Base-by-base conservation (phyloP, 768 basidiomycete species). In the Mycena rebaudengoi region DNA sequence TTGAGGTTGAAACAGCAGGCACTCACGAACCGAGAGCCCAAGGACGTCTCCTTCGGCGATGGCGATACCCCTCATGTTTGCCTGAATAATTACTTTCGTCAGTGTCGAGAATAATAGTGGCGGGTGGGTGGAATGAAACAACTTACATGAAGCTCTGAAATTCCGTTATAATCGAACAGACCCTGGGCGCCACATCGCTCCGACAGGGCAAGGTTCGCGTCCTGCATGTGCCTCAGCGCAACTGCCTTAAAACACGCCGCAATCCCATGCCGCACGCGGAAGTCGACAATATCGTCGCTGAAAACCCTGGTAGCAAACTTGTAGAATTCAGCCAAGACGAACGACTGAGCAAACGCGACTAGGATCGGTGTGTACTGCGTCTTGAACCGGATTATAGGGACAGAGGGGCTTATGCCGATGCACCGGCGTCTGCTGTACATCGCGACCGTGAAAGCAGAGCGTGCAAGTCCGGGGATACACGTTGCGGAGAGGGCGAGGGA, bases 341-440 rank as follows among this genome's bases (percentile, higher is more conserved):
- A 75, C 2, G 73, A 45, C 59, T 79, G 78, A 7, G 81, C 74
- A 0, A 79, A 43, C 4, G 78, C 75, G 6, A 67, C 65, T 8
- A 82, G 62, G 26, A 83, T 74, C 16, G 82, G 82, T 4, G 64
- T 66, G 33, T 82, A 73, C 67, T 83, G 83, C 6, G 83, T 83
- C 7, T 75, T 70, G 76, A 82, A 83, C 0, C 67, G 60, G 7
- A 81, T 69, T 65, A 83, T 78, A 5, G 75, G 71, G 11, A 45
- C 62, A 3, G 28, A 49, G 14, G 49, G 45, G n/a, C n/a, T n/a
- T n/a, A n/a, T n/a, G 6, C 67, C 65, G 26, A 79, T 69, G 16
- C 25, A 62, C 8, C 79, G 71, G 7, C 78, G 73, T 33, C 62
- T 57, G 53, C 74, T 76, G 69, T 81, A 82, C 45, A 53, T 37